Conservation (phyloP, 257 asterid species). For the Solanum paucissectum region DNA sequence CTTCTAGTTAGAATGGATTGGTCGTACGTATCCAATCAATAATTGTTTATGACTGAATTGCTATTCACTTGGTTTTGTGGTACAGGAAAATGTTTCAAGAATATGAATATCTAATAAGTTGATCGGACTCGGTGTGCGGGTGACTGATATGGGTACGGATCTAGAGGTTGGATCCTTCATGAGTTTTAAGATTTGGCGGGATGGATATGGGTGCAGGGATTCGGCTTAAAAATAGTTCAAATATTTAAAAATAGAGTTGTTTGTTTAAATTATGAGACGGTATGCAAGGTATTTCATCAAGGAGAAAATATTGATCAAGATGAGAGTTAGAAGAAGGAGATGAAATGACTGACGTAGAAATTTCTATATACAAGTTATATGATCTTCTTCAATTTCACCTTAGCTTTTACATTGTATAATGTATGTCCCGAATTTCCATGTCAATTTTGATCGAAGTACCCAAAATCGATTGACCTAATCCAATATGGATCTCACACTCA, state of each 20-base stretch:
- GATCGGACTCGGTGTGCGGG: not conserved
- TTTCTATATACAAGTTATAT: too few relatives aligned
- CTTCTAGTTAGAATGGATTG: not conserved
- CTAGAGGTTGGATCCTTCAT: not conserved
- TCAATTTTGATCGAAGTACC: not conserved
- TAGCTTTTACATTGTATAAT: too few relatives aligned
- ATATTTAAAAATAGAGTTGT: too few relatives aligned
- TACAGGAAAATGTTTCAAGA: not conserved
- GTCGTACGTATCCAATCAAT: not conserved
- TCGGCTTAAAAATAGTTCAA: too few relatives aligned
- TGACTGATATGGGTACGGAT: too few relatives aligned
- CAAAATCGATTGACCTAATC: not conserved
- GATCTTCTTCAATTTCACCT: not conserved
- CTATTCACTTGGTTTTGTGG: not conserved
- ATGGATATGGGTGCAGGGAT: fast-evolving
- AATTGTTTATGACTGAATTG: too few relatives aligned
- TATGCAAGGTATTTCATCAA: too few relatives aligned
- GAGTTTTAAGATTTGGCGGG: not conserved
- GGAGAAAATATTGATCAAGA: too few relatives aligned
- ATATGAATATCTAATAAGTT: not conserved
- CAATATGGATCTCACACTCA: not conserved
- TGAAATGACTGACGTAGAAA: not conserved
- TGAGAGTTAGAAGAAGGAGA: not conserved
- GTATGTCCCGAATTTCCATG: not conserved
- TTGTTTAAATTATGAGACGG: too few relatives aligned